phyloP scores from a whole-genome alignment of 1,284 basidiomycete species.

The Marasmius sp. region DNA sequence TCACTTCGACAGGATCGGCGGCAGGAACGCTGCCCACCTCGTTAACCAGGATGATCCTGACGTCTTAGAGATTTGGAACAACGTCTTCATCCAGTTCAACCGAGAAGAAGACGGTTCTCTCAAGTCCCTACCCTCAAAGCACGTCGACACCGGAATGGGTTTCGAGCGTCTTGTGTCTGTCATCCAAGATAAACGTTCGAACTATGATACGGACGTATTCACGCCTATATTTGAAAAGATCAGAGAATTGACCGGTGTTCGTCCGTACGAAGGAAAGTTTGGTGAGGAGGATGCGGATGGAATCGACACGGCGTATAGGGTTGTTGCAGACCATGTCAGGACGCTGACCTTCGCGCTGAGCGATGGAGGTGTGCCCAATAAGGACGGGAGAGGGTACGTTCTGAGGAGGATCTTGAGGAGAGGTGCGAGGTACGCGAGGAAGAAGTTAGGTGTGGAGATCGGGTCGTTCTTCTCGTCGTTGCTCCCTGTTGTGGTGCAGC shows the following conservation, averaged over 20 bases:
- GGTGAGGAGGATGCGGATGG: conserved; percentile 93
- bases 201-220: conserved; percentile 98
- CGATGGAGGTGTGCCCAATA: conserved; percentile 95
- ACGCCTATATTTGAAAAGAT: conserved; percentile 87
- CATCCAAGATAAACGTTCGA: conserved; percentile 88
- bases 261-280: conserved; percentile 88
- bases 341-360: conserved; percentile 95
- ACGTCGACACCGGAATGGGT: conserved; percentile 98
- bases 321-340: conserved; percentile 95
- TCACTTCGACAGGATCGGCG: conserved; percentile 95
- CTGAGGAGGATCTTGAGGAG: conserved; percentile 89
- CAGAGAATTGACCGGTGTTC: conserved; percentile 86
- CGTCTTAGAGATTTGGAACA: conserved; percentile 99
- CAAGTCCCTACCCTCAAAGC: conserved; percentile 84
- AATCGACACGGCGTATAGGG: conserved; percentile 96
- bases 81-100: conserved; percentile 99
- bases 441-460: conserved; percentile 93
- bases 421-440: conserved; percentile 92
- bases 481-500: conserved; percentile 86
- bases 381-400: conserved; percentile 95
- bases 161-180: conserved; percentile 97
- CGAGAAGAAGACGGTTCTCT: conserved; percentile 88
- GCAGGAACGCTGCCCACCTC: conserved; percentile 86
- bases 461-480: conserved; percentile 95
- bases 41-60: conserved; percentile 96